These are phyloP conservation scores for Nidularia pulvinata DNA, from an alignment of 768 basidiomycete species.

Conservation along the genomic window DNA sequence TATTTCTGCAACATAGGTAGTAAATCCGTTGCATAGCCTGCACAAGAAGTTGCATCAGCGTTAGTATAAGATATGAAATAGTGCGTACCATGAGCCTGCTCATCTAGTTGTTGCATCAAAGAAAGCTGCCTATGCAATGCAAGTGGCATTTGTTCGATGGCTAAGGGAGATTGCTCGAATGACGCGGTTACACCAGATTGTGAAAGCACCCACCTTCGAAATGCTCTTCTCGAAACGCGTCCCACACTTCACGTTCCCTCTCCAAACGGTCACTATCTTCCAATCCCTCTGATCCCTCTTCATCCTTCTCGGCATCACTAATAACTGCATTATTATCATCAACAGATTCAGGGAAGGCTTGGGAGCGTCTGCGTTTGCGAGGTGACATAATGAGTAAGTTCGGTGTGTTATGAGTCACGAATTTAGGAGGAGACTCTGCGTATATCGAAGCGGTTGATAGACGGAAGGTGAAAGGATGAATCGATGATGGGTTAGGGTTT, in stretches of 20 bases:
- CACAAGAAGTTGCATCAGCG: too few relatives aligned
- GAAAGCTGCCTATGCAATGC: constrained; percentile 71
- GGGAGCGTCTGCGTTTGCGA: constrained; percentile 50
- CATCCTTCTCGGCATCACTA: too few relatives aligned
- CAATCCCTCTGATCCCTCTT: too few relatives aligned
- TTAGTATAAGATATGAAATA: neutral
- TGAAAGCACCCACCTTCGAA: constrained; percentile 69
- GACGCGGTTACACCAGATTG: too few relatives aligned
- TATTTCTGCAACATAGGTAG: constrained; percentile 48
- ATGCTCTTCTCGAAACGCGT: constrained; percentile 75
- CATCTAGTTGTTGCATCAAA: constrained; percentile 73
- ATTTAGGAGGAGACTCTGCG: neutral
- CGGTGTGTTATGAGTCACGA: neutral
- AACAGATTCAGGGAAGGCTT: constrained; percentile 29
- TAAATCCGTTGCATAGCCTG: constrained; percentile 33
- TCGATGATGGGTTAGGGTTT: too few relatives aligned
- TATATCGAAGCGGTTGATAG: neutral
- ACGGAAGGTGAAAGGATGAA: neutral
- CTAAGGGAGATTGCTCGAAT: too few relatives aligned
- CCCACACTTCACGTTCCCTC: constrained; percentile 71
- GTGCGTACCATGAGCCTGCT: constrained; percentile 54
- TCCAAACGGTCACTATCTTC: too few relatives aligned
- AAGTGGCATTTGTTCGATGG: constrained; percentile 77
- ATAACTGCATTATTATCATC: too few relatives aligned
- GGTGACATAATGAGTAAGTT: constrained; percentile 21